A percentile compares a stretch with the other conserved stretches of the same genome.
Conservation (phyloP, 768 basidiomycete species). For the Inosperma sp. region DNA sequence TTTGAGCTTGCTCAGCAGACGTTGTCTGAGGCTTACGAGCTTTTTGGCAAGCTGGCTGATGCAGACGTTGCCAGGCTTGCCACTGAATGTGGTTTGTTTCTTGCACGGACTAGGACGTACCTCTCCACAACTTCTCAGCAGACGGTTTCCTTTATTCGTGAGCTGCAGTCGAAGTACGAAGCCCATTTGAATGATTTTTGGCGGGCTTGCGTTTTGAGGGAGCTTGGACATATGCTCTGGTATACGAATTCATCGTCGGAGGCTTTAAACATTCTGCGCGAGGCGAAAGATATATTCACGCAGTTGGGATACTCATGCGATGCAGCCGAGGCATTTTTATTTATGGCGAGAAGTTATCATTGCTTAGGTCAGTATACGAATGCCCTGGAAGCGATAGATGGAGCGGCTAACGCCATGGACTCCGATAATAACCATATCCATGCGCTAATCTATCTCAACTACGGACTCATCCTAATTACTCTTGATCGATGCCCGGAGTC, state of each 20-base stretch:
- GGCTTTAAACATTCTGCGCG: neutral
- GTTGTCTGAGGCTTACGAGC: neutral
- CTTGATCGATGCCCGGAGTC: no score
- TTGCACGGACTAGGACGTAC: neutral
- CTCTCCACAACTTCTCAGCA: neutral
- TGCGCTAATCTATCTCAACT: no score
- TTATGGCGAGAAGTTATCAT: neutral
- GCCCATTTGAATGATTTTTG: neutral
- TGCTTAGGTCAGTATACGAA: neutral
- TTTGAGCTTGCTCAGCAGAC: neutral
- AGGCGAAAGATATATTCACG: neutral
- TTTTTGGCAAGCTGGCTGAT: neutral
- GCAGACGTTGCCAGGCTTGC: neutral
- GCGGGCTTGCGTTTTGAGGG: neutral
- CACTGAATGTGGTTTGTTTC: neutral
- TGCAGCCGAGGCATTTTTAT: neutral
- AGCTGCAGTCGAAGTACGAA: no score
- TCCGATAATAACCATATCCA: no score
- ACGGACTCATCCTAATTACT: no score
- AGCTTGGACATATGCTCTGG: neutral
- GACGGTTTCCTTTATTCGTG: neutral
- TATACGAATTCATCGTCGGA: neutral
- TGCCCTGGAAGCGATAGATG: neutral
- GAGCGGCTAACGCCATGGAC: neutral
- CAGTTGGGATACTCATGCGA: neutral